phyloP scores from a whole-genome alignment of 139 green algal genomes.

The Prasinococcaceae sp. region DNA sequence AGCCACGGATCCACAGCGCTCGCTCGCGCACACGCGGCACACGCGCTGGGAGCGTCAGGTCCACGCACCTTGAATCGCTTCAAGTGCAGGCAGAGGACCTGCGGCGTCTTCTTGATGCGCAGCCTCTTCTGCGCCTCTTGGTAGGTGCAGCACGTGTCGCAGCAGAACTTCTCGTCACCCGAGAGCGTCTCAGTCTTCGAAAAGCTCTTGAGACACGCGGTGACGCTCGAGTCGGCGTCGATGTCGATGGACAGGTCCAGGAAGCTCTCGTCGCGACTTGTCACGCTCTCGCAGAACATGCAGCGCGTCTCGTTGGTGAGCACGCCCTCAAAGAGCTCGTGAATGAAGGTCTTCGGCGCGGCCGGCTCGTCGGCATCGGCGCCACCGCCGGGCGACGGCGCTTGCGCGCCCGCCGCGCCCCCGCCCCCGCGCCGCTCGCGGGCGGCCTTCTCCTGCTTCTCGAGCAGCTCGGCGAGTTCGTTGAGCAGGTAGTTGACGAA shows the following conservation, averaged over 20 bases:
- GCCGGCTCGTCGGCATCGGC: neutral
- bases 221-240: slow-evolving; percentile 74
- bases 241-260: slow-evolving; percentile 92
- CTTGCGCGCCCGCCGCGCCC: neutral
- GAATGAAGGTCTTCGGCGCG: neutral
- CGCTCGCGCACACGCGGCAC: neutral
- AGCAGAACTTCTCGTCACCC: slow-evolving; percentile 89
- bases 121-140: slow-evolving; percentile 85
- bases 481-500: slow-evolving; percentile 96
- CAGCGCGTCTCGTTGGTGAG: slow-evolving; percentile 87
- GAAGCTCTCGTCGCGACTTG: slow-evolving; percentile 68
- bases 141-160: slow-evolving; percentile 71
- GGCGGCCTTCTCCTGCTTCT: slow-evolving; percentile 42
- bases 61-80: slow-evolving; percentile 77
- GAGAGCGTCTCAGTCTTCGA: slow-evolving; percentile 48
- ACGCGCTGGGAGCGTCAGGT: neutral
- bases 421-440: neutral
- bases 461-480: slow-evolving; percentile 70
- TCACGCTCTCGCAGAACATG: slow-evolving; percentile 72
- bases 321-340: slow-evolving; percentile 42
- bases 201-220: slow-evolving; percentile 74
- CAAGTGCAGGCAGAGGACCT: slow-evolving; percentile 80
- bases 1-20: too few relatives aligned
- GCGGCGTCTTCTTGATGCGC: slow-evolving; percentile 56
- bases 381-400: too few relatives aligned